Evolutionary conservation across 495 filamentous ascomycete species (phyloP).

Genomic region (Echria macrotheca): DNA sequence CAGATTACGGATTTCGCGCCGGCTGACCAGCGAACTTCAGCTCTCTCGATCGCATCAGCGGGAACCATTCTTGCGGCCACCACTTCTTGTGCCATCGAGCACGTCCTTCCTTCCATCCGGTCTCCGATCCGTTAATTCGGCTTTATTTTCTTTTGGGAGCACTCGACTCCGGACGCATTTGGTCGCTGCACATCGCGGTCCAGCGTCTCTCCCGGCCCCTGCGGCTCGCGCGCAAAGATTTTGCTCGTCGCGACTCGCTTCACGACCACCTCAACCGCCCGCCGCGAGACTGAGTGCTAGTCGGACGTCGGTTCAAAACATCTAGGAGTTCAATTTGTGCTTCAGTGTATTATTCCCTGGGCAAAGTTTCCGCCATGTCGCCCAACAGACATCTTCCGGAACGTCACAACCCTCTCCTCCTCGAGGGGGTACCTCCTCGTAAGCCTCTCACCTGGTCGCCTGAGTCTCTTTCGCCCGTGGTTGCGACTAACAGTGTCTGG

Average conservation of each 20-base stretch:
- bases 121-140: background rate
- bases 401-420: conserved; percentile 70
- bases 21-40: conserved; percentile 9
- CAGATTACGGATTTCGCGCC: conserved; percentile 23
- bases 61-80: conserved; percentile 1
- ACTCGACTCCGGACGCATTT: background rate
- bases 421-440: conserved; percentile 64
- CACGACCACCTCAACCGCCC: background rate
- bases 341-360: background rate
- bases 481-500: background rate
- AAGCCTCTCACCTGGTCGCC: conserved; percentile 17
- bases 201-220: conserved; percentile 5
- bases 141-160: background rate
- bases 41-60: conserved; percentile 20
- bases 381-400: conserved; percentile 58
- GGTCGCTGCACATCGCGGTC: too few relatives aligned
- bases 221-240: conserved; percentile 30
- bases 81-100: conserved; percentile 4
- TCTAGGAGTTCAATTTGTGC: background rate
- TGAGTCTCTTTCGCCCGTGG: background rate
- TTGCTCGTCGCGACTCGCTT: conserved; percentile 18
- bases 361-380: too few relatives aligned
- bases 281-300: background rate
- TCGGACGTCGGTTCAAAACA: background rate
- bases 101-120: background rate